These are phyloP conservation scores for Elsinoe ampelina DNA, from an alignment of 2,329 filamentous ascomycete species.

Conservation along the genomic window DNA sequence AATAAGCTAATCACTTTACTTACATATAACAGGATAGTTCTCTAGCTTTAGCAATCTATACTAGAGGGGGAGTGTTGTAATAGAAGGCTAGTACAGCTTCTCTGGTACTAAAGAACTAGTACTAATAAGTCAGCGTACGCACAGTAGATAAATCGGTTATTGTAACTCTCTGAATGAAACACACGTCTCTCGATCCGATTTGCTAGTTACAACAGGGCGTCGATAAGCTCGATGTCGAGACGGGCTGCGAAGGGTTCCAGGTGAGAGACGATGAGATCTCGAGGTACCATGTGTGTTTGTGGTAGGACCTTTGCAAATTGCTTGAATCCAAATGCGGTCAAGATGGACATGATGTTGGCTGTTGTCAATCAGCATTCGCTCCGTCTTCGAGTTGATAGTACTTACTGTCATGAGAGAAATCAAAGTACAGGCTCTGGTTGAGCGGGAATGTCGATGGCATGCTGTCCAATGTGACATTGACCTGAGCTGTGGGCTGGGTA, in stretches of 20 bases:
- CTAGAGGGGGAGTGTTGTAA: too few species aligned
- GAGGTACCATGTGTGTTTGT: slow-evolving; percentile 44
- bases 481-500: slow-evolving; percentile 32
- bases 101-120: too few species aligned
- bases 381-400: slow-evolving; percentile 15
- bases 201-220: too few species aligned
- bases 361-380: neutral
- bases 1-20: too few species aligned
- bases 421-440: slow-evolving; percentile 64
- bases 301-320: slow-evolving; percentile 58
- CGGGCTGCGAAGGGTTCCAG: slow-evolving; percentile 63
- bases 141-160: too few species aligned
- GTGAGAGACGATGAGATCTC: slow-evolving; percentile 57
- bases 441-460: slow-evolving; percentile 61
- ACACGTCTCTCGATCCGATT: too few species aligned
- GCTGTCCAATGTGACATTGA: slow-evolving; percentile 61
- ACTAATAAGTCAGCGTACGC: too few species aligned
- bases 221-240: slow-evolving; percentile 65
- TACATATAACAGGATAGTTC: too few species aligned
- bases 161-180: too few species aligned
- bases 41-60: too few species aligned
- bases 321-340: slow-evolving; percentile 62
- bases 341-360: slow-evolving; percentile 55
- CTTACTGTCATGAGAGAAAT: slow-evolving; percentile 65
- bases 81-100: too few species aligned